phyloP scores from a whole-genome alignment of 148 eudicot genomes.

The Cornus kousa region DNA sequence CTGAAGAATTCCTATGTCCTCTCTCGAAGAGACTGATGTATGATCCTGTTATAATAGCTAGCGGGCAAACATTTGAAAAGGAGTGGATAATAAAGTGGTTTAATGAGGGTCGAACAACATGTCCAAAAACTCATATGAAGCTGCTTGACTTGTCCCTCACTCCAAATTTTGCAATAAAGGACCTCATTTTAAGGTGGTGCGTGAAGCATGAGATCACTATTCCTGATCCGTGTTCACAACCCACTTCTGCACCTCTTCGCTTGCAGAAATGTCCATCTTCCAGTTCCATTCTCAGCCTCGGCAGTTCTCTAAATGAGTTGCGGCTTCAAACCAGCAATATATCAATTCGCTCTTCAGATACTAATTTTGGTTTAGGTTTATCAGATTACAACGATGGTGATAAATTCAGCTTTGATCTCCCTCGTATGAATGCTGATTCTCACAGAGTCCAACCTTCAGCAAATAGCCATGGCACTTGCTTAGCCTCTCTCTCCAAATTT shows the following conservation, averaged over 20 bases:
- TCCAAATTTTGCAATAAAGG: constrained; percentile 6
- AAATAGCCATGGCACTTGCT: not conserved
- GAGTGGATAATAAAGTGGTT: constrained; percentile 9
- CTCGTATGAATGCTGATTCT: not conserved
- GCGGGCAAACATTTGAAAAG: constrained; percentile 11
- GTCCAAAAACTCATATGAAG: constrained; percentile 5
- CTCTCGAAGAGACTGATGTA: constrained; percentile 1
- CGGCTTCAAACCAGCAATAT: constrained; percentile 6
- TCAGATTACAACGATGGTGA: not conserved
- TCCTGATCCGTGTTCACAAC: constrained; percentile 9
- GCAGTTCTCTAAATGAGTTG: constrained; percentile 2
- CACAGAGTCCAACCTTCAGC: not conserved
- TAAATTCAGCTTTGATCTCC: not conserved
- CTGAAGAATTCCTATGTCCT: constrained; percentile 3
- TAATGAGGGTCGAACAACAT: not conserved
- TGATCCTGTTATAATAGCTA: constrained; percentile 5
- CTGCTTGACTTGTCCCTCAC: not conserved
- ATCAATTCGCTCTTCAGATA: constrained; percentile 1
- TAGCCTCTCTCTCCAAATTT: not conserved
- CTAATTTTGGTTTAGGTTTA: not conserved
- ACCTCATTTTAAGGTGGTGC: not conserved
- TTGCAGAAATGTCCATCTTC: not conserved
- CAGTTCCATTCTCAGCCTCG: constrained; percentile 6
- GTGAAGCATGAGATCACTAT: not conserved
- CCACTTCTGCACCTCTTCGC: not conserved